Evolutionary conservation across 2,329 filamentous ascomycete species (phyloP).

Genomic region (Cladophialophora chaetospira): DNA sequence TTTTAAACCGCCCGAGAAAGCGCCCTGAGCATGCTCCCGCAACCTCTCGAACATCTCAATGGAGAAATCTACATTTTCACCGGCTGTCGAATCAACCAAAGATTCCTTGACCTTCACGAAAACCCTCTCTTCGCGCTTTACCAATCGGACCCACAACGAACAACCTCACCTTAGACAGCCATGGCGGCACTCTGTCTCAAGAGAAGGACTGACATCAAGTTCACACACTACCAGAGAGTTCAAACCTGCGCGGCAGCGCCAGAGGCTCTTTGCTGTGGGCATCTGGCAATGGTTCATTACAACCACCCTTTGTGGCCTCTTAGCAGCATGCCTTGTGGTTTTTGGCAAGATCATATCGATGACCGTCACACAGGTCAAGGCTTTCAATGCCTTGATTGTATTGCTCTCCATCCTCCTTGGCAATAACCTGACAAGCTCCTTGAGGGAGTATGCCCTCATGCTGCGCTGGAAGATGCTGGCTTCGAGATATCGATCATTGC

Average conservation of each 20-base stretch:
- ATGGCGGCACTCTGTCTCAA: slow-evolving; percentile 31
- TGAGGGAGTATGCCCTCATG: slow-evolving; percentile 31
- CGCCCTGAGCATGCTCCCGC: slow-evolving; percentile 6
- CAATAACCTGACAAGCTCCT: slow-evolving; percentile 26
- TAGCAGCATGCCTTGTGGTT: slow-evolving; percentile 21
- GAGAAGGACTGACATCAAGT: neutral
- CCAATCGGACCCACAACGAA: slow-evolving; percentile 2
- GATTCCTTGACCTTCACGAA: slow-evolving; percentile 2
- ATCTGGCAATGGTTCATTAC: slow-evolving; percentile 30
- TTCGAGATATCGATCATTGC: slow-evolving; percentile 28
- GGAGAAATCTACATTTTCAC: slow-evolving; percentile 4
- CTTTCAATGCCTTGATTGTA: slow-evolving; percentile 33
- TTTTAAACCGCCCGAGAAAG: neutral
- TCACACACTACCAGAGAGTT: slow-evolving; percentile 28
- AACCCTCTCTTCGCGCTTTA: neutral
- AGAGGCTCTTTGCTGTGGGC: slow-evolving; percentile 23
- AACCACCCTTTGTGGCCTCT: slow-evolving; percentile 22
- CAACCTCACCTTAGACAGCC: slow-evolving; percentile 19
- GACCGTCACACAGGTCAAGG: slow-evolving; percentile 27
- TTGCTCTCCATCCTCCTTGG: slow-evolving; percentile 30
- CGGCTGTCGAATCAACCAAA: neutral
- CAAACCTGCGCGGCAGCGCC: slow-evolving; percentile 27
- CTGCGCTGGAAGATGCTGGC: slow-evolving; percentile 32
- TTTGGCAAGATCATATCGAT: slow-evolving; percentile 24
- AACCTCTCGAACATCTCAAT: neutral